Evolutionary conservation across 2,329 filamentous ascomycete species (phyloP).

Genomic region (Hymenoscyphus albidus): DNA sequence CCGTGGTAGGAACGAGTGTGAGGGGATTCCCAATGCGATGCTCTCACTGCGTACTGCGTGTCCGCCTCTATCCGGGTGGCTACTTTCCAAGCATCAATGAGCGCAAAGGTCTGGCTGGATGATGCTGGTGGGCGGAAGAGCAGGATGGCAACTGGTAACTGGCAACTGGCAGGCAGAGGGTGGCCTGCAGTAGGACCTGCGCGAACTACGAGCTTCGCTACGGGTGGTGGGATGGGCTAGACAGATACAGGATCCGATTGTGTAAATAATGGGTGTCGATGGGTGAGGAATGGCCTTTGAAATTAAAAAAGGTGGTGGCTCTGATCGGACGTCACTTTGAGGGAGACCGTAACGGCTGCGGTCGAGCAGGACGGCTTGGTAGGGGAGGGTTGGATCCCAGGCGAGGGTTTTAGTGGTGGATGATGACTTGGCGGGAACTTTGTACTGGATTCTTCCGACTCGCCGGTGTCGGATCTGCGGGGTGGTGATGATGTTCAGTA

Average conservation of each 20-base stretch:
- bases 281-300: not conserved
- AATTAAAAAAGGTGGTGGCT: not conserved
- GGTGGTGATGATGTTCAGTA: not conserved
- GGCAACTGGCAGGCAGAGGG: not conserved
- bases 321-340: not conserved
- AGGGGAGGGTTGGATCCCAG: too few species aligned
- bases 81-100: slow-evolving; percentile 1
- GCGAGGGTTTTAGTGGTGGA: not conserved
- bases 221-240: not conserved
- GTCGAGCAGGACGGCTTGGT: not conserved
- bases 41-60: slow-evolving; percentile 1
- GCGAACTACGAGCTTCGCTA: not conserved
- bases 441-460: not conserved
- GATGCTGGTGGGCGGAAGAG: not conserved
- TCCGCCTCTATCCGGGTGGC: slow-evolving; percentile 26
- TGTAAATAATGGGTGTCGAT: not conserved
- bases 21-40: slow-evolving; percentile 7
- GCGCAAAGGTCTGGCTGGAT: not conserved
- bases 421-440: slow-evolving; percentile 1
- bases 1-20: slow-evolving; percentile 21
- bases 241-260: not conserved
- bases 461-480: not conserved
- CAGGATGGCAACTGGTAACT: not conserved
- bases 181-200: not conserved
- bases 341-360: not conserved